Base-by-base conservation (phyloP, 2,329 filamentous ascomycete species). In the Neopestalotiopsis clavispora region DNA sequence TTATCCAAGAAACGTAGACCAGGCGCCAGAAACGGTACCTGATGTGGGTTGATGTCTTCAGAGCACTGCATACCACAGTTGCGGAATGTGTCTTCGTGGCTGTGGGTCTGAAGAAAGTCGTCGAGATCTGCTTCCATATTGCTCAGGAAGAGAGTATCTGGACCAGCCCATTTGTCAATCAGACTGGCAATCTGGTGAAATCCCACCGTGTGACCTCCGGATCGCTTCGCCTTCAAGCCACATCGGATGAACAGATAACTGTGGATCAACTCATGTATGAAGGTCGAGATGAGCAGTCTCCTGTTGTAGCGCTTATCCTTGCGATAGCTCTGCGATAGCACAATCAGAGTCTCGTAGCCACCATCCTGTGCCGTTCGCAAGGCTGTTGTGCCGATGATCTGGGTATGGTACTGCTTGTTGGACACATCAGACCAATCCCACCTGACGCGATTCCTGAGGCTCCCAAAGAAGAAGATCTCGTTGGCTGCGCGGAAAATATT, bases 241-340 rank as follows among this genome's bases (percentile, higher is more conserved):
- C 88, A 90, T 65, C 80, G 82, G 68, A 91, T 85, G 72, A 91
- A 91, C 17, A 91, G 80, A 74, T 90, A 91, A 77, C 89, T 89
- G 78, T 91, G 89, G 62, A 91, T 89, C 72, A 91, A 84, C 78
- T 92, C 90, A 74, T 91, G 90, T 61, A 92, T 74, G 71, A 92
- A 91, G 0, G 89, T 90, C 6, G 87, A 88, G 63, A 91, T 89
- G 67, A 91, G 83, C 17, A 91, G 81, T 6, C 88, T 83, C 4
- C 89, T 80, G 75, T 89, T 89, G 76, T 89, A 91, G 63, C 81
- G 83, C 14, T 78, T 82, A 71, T 87, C 83, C 52, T 80, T 81
- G n/a, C 91, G 82, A 14, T 91, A 89, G 0, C 87, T 85, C 1
- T 84, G 83, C 4, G 89, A 91, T 13, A 91, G 80, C 4, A 90